Evolutionary conservation across 305 asterid genomes (phyloP).

Genomic region (Fraxinus ornus): DNA sequence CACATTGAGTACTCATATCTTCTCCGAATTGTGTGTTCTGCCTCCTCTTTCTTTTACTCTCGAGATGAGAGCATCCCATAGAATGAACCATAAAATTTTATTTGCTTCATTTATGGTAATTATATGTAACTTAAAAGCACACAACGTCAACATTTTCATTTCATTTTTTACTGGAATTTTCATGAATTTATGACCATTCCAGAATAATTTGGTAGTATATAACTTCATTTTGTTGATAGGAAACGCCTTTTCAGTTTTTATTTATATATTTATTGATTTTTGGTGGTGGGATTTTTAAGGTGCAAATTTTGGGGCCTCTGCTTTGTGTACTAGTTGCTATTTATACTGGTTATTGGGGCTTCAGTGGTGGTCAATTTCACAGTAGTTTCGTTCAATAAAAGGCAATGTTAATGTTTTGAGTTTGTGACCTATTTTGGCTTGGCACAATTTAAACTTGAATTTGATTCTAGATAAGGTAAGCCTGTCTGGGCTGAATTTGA

Average conservation of each 20-base stretch:
- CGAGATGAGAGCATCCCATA: not conserved
- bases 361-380: no score
- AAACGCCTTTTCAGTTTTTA: not conserved
- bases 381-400: not conserved
- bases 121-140: not conserved
- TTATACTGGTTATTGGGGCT: not conserved
- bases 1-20: not conserved
- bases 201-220: not conserved
- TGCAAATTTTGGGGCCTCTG: not conserved
- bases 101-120: not conserved
- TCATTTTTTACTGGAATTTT: not conserved
- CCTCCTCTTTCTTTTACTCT: not conserved
- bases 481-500: not conserved
- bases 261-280: not conserved
- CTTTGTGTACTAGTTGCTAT: not conserved
- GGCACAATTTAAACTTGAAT: not conserved
- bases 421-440: not conserved
- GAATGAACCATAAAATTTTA: not conserved
- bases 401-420: not conserved
- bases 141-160: not conserved
- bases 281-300: not conserved
- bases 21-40: not conserved
- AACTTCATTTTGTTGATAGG: not conserved
- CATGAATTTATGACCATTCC: not conserved
- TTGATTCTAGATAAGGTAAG: not conserved